Percentiles rank a stretch among this genome's conserved stretches.
Evolutionary conservation across 1,139 yeast genomes (phyloP).

Genomic region (Blastobotrys buckinghamii): DNA sequence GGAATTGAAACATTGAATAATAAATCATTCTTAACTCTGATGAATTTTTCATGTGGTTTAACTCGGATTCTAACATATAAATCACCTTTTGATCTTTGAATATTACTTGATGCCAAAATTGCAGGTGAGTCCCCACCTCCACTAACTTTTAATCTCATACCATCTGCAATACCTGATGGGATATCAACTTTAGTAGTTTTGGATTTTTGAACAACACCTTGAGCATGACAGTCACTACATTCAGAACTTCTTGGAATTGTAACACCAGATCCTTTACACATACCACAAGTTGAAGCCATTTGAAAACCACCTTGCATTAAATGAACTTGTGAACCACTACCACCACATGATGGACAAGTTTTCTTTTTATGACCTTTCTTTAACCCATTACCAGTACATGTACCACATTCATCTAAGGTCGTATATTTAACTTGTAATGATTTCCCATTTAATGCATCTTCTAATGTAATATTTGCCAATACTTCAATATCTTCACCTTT

Average conservation of each 20-base stretch:
- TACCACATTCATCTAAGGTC: conserved; percentile 68
- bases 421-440: conserved; percentile 62
- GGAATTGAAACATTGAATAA: conserved; percentile 62
- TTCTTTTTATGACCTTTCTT: conserved; percentile 69
- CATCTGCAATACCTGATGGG: conserved; percentile 87
- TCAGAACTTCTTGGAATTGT: conserved; percentile 60
- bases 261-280: conserved; percentile 89
- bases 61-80: conserved; percentile 76
- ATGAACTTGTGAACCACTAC: conserved; percentile 88
- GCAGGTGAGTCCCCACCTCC: conserved; percentile 92
- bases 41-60: conserved; percentile 63
- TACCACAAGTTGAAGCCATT: conserved; percentile 87
- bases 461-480: conserved; percentile 64
- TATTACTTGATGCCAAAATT: conserved; percentile 37
- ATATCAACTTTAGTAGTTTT: conserved; percentile 72
- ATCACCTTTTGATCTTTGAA: conserved; percentile 74
- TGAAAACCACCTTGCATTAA: conserved; percentile 90
- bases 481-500: conserved; percentile 90
- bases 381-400: conserved; percentile 83
- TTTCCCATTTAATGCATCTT: conserved; percentile 81
- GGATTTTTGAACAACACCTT: conserved; percentile 68
- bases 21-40: conserved; percentile 59
- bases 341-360: conserved; percentile 85
- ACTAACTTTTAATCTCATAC: conserved; percentile 74
- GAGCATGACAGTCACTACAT: conserved; percentile 80